Conservation (phyloP, 371 early-diverging fungal species). For the Actinomucor elegans region DNA sequence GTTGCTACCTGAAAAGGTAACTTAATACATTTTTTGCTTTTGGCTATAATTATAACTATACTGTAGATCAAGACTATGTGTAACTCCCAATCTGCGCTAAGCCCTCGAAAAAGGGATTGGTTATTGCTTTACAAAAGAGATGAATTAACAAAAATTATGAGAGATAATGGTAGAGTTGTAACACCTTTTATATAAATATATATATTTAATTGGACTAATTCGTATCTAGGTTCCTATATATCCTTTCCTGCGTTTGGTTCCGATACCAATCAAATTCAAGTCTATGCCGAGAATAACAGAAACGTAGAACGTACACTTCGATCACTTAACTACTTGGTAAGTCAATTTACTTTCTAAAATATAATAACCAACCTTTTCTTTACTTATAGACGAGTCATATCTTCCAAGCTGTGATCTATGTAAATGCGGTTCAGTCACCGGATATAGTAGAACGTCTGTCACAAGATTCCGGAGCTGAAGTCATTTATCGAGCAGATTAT, state of each 20-base stretch:
- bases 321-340: slow-evolving; percentile 73
- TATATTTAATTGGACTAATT: neutral
- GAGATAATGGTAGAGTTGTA: slow-evolving; percentile 14
- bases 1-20: slow-evolving; percentile 19
- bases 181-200: neutral
- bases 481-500: slow-evolving; percentile 31
- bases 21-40: neutral
- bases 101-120: slow-evolving; percentile 27
- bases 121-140: slow-evolving; percentile 21
- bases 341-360: slow-evolving; percentile 25
- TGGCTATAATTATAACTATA: neutral
- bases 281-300: slow-evolving; percentile 68
- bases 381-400: slow-evolving; percentile 24
- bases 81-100: slow-evolving; percentile 26
- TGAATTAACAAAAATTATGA: slow-evolving; percentile 23
- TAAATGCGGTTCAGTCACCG: slow-evolving; percentile 19
- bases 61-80: slow-evolving; percentile 26
- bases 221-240: slow-evolving; percentile 9
- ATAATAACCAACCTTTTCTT: neutral
- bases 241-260: slow-evolving; percentile 17
- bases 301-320: slow-evolving; percentile 77
- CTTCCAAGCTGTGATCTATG: slow-evolving; percentile 30
- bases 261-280: slow-evolving; percentile 48
- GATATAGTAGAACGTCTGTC: slow-evolving; percentile 35
- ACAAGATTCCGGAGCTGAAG: slow-evolving; percentile 44